A percentile compares a stretch with the other conserved stretches of the same genome.
Evolutionary conservation across 192 early-diverging fungal species (phyloP).

Genomic region (Linnemannia exigua): DNA sequence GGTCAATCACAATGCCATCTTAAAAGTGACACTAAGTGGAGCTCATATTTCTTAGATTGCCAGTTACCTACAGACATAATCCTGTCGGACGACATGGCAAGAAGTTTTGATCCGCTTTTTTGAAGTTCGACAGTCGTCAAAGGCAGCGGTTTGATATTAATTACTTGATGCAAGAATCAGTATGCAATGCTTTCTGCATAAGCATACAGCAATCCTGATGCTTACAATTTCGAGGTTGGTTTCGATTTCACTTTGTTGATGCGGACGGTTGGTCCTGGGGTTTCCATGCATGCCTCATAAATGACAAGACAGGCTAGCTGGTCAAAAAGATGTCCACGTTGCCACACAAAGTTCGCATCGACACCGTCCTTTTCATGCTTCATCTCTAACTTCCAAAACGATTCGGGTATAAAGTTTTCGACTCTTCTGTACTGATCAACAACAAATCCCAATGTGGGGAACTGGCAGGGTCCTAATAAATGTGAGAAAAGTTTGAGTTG

Average conservation of each 20-base stretch:
- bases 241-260: constrained; percentile 73
- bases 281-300: constrained; percentile 79
- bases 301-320: constrained; percentile 75
- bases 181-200: no score
- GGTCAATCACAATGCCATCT: no score
- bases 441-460: constrained; percentile 96
- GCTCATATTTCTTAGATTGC: no score
- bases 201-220: not conserved
- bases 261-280: constrained; percentile 60
- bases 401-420: constrained; percentile 87
- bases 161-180: not conserved
- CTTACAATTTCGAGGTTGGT: constrained; percentile 85
- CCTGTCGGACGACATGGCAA: constrained; percentile 82
- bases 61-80: constrained; percentile 78
- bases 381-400: constrained; percentile 91
- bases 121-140: constrained; percentile 96
- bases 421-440: constrained; percentile 87
- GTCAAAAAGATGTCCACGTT: constrained; percentile 82
- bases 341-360: constrained; percentile 81
- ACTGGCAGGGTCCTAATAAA: constrained; percentile 89
- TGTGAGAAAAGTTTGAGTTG: not conserved
- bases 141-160: constrained; percentile 77
- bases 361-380: constrained; percentile 64
- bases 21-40: no score
- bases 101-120: constrained; percentile 78